Percentiles rank a stretch among this genome's conserved stretches.
Evolutionary conservation across 495 filamentous ascomycete species (phyloP).

Genomic region (Durotheca rogersii): DNA sequence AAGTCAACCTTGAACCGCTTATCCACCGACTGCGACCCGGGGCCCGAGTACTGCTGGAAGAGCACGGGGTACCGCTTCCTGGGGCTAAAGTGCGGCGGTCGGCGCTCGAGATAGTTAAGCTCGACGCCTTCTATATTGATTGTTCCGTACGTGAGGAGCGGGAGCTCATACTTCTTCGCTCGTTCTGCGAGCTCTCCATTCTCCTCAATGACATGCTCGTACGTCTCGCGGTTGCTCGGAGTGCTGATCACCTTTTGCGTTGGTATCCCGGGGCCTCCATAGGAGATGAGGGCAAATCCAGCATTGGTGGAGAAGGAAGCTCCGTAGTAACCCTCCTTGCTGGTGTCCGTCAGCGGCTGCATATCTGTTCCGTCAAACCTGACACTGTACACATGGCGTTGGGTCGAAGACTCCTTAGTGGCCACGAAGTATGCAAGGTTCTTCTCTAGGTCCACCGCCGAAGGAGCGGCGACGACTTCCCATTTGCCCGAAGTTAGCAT

Average conservation of each 20-base stretch:
- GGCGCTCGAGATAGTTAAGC: slow-evolving; percentile 85
- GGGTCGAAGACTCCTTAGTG: slow-evolving; percentile 81
- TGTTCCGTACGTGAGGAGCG: slow-evolving; percentile 80
- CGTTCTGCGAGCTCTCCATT: slow-evolving; percentile 68
- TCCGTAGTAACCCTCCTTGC: slow-evolving; percentile 76
- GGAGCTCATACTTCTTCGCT: slow-evolving; percentile 76
- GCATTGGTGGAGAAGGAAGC: slow-evolving; percentile 82
- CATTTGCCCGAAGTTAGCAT: slow-evolving; percentile 86
- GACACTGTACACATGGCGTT: slow-evolving; percentile 89
- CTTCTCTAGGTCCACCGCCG: slow-evolving; percentile 78
- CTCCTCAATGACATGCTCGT: slow-evolving; percentile 71
- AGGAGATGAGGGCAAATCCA: slow-evolving; percentile 79
- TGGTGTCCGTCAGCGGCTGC: slow-evolving; percentile 69
- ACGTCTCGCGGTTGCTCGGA: slow-evolving; percentile 61
- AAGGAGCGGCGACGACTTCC: slow-evolving; percentile 90
- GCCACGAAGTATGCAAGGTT: slow-evolving; percentile 89
- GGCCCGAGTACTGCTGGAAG: slow-evolving; percentile 90
- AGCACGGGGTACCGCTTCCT: slow-evolving; percentile 88
- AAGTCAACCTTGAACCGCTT: slow-evolving; percentile 85
- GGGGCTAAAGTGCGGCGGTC: slow-evolving; percentile 85
- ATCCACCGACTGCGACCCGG: slow-evolving; percentile 81
- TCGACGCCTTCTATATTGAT: slow-evolving; percentile 69
- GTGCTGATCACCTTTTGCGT: slow-evolving; percentile 92
- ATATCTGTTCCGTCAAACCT: slow-evolving; percentile 74
- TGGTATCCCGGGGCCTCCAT: slow-evolving; percentile 81